A percentile compares a stretch with the other conserved stretches of the same genome.
Evolutionary conservation across 2,329 filamentous ascomycete genomes (phyloP).

Genomic region (Fusarium secorum): DNA sequence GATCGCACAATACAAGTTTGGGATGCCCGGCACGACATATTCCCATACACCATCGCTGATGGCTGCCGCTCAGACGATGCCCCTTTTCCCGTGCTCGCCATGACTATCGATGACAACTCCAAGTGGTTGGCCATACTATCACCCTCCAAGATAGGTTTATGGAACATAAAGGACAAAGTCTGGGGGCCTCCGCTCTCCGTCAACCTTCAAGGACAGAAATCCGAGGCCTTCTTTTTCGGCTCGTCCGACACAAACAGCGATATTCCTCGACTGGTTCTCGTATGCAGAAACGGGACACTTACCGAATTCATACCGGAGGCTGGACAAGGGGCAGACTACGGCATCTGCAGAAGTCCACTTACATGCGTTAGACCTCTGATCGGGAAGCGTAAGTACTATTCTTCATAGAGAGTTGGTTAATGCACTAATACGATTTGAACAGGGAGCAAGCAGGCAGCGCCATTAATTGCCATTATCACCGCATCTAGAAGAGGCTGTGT

Average conservation of each 20-base stretch:
- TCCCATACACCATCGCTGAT: conserved; percentile 52
- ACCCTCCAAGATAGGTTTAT: conserved; percentile 65
- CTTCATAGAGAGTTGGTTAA: neutral
- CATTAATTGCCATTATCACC: conserved; percentile 49
- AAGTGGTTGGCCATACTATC: conserved; percentile 73
- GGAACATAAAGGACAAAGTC: conserved; percentile 64
- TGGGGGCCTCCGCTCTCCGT: conserved; percentile 65
- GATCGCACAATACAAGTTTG: conserved; percentile 74
- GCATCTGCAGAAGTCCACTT: conserved; percentile 62
- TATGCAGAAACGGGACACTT: conserved; percentile 71
- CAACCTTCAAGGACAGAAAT: conserved; percentile 61
- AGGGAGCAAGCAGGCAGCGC: conserved; percentile 18
- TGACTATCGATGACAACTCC: conserved; percentile 70
- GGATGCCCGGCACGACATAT: conserved; percentile 60
- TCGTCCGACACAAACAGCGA: conserved; percentile 46
- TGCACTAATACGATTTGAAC: neutral
- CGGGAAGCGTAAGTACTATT: conserved; percentile 52
- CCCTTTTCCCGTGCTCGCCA: conserved; percentile 67
- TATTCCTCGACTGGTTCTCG: conserved; percentile 62
- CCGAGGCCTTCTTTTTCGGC: conserved; percentile 71
- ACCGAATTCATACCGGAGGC: conserved; percentile 62
- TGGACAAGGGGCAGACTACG: conserved; percentile 51
- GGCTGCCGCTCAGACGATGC: conserved; percentile 52
- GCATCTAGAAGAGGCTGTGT: conserved; percentile 60
- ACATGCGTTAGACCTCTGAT: conserved; percentile 58